phyloP scores from a whole-genome alignment of 345 rosid genomes.

The Brassica juncea region DNA sequence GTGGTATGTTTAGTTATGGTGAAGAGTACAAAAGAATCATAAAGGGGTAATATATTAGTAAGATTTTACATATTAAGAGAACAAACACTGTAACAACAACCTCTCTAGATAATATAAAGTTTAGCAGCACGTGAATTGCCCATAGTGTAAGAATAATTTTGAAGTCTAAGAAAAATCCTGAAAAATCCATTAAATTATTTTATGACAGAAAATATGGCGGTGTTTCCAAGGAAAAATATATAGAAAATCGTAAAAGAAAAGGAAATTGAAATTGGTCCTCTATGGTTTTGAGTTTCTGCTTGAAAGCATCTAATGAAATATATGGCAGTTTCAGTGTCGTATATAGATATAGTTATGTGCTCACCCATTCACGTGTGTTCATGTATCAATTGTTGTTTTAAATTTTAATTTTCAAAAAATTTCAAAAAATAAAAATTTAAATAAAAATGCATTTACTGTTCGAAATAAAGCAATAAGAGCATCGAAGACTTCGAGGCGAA shows the following conservation, averaged over 20 bases:
- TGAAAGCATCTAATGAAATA: slow-evolving; percentile 43
- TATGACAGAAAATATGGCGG: slow-evolving; percentile 48
- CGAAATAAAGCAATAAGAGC: slow-evolving; percentile 42
- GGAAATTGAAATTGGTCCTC: slow-evolving; percentile 35
- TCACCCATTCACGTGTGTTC: slow-evolving; percentile 41
- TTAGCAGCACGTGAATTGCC: slow-evolving; percentile 67
- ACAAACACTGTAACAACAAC: slow-evolving; percentile 60
- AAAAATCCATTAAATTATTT: not conserved
- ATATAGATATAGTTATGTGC: slow-evolving; percentile 30
- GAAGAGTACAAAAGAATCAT: slow-evolving; percentile 27
- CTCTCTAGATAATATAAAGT: slow-evolving; percentile 42
- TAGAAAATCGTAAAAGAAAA: not conserved
- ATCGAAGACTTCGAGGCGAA: slow-evolving; percentile 45
- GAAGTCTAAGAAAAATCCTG: not conserved
- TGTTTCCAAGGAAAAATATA: slow-evolving; percentile 55
- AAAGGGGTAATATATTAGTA: not conserved
- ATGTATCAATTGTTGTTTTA: slow-evolving; percentile 8
- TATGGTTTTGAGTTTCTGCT: slow-evolving; percentile 41
- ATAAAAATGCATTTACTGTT: slow-evolving; percentile 20
- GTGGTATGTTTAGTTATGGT: slow-evolving; percentile 10
- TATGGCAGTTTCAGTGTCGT: slow-evolving; percentile 44
- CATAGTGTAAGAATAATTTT: slow-evolving; percentile 24
- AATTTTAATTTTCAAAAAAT: not conserved
- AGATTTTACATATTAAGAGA: slow-evolving; percentile 43
- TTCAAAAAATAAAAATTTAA: not conserved